A percentile compares a stretch with the other conserved stretches of the same genome.
Conservation (phyloP, 805 yeast species). For the Saturnispora hagleri region DNA sequence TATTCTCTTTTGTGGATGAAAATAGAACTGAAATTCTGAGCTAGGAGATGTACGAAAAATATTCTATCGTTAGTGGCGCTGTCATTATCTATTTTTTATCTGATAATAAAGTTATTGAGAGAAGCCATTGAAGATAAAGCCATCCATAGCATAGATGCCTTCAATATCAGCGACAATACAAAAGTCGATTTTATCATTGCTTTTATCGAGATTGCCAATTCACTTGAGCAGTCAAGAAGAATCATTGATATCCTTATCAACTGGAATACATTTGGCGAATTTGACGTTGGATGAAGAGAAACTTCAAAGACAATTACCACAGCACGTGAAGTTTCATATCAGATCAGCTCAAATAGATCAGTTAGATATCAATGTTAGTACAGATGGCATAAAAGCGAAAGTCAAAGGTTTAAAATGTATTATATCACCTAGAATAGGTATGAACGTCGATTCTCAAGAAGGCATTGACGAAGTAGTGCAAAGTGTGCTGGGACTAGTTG, state of each 20-base stretch:
- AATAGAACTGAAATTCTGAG: neutral
- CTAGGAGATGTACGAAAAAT: neutral
- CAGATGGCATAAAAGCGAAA: conserved; percentile 8
- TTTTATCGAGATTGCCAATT: conserved; percentile 12
- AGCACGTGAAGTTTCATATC: conserved; percentile 8
- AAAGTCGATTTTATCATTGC: conserved; percentile 8
- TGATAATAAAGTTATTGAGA: neutral
- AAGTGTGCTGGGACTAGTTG: conserved; percentile 39
- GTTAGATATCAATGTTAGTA: conserved; percentile 7
- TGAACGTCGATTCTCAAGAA: conserved; percentile 7
- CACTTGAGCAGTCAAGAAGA: conserved; percentile 11
- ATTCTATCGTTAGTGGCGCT: neutral
- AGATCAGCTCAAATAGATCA: conserved; percentile 9
- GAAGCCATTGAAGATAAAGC: neutral
- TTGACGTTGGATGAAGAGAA: conserved; percentile 13
- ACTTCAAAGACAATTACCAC: conserved; percentile 9
- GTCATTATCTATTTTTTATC: neutral
- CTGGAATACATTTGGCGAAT: conserved; percentile 8
- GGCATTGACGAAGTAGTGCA: conserved; percentile 66
- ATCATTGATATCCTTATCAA: conserved; percentile 7
- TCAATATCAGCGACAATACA: conserved; percentile 12
- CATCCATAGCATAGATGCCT: conserved; percentile 6
- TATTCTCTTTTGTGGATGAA: neutral
- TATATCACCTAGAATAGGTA: conserved; percentile 7
- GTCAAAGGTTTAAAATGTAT: conserved; percentile 5